Conservation (phyloP, 2,329 filamentous ascomycete species). For the Penicillium sp. region DNA sequence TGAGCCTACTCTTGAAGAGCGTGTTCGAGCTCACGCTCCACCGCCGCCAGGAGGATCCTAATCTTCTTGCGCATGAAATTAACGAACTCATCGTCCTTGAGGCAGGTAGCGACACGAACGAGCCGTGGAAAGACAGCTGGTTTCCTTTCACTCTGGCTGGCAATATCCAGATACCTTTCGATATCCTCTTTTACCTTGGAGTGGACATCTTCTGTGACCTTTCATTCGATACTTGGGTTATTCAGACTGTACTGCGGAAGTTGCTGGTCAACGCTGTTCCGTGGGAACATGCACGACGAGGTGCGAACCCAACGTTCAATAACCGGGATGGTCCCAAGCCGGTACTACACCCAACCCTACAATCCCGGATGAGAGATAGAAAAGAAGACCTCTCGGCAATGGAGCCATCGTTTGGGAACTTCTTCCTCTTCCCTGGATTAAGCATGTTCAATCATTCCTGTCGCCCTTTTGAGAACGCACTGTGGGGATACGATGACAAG, state of each 20-base stretch:
- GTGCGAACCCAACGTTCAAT: neutral
- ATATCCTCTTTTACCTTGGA: constrained; percentile 35
- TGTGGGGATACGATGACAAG: constrained; percentile 29
- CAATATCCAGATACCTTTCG: constrained; percentile 39
- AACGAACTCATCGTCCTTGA: constrained; percentile 34
- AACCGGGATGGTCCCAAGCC: constrained; percentile 10
- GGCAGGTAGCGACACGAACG: constrained; percentile 6
- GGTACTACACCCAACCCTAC: constrained; percentile 7
- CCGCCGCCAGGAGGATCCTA: constrained; percentile 25
- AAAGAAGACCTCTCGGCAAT: constrained; percentile 1
- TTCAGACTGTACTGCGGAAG: constrained; percentile 35
- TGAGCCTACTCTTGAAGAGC: constrained; percentile 36
- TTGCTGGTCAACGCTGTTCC: constrained; percentile 32
- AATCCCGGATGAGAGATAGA: neutral
- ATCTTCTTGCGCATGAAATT: constrained; percentile 35
- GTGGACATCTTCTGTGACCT: constrained; percentile 40
- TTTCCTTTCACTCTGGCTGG: constrained; percentile 37
- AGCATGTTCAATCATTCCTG: constrained; percentile 35
- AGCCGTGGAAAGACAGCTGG: constrained; percentile 12
- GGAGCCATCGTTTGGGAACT: constrained; percentile 25
- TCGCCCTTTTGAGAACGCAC: constrained; percentile 22
- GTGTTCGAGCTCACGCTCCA: constrained; percentile 38
- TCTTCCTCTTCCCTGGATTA: constrained; percentile 35
- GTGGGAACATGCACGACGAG: constrained; percentile 26
- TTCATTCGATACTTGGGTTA: constrained; percentile 39